Percentiles rank a stretch among this genome's conserved stretches.
Conservation (phyloP, 345 rosid genomes). For the Rhizophora apiculata region DNA sequence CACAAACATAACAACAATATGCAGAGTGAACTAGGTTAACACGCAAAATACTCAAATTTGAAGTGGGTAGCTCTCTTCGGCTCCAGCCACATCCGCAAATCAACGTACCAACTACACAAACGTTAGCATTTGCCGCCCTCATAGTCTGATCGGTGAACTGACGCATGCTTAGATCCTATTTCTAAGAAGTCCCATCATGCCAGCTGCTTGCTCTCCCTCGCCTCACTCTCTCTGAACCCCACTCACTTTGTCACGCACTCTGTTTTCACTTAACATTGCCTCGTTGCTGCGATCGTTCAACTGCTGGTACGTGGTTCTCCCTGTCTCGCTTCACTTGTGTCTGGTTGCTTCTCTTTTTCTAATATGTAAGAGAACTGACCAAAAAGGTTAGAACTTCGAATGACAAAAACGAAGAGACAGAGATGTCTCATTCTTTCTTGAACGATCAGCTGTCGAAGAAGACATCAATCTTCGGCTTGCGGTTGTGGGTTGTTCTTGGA, state of each 20-base stretch:
- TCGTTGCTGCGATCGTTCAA: not conserved
- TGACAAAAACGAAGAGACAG: slow-evolving; percentile 14
- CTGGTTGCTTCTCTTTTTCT: not conserved
- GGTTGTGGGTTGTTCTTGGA: slow-evolving; percentile 73
- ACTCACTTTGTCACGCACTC: too few relatives aligned
- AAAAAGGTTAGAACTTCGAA: not conserved
- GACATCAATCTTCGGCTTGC: slow-evolving; percentile 78
- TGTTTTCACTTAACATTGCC: not conserved
- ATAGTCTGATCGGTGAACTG: too few relatives aligned
- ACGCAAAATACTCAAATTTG: too few relatives aligned
- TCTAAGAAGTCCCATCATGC: slow-evolving; percentile 18
- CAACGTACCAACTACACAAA: too few relatives aligned
- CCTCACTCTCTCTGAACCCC: not conserved
- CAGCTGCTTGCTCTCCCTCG: slow-evolving; percentile 20
- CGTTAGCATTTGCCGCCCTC: too few relatives aligned
- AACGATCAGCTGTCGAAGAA: slow-evolving; percentile 55
- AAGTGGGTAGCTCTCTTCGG: too few relatives aligned
- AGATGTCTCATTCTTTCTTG: slow-evolving; percentile 20
- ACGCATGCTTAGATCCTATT: not conserved
- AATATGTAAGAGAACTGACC: not conserved
- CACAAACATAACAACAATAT: too few relatives aligned
- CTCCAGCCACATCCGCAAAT: too few relatives aligned
- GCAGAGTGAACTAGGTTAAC: too few relatives aligned
- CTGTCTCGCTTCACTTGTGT: not conserved
- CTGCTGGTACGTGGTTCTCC: not conserved